phyloP scores from a whole-genome alignment of 2,329 filamentous ascomycete species.

The Aurifilum marmelostoma region DNA sequence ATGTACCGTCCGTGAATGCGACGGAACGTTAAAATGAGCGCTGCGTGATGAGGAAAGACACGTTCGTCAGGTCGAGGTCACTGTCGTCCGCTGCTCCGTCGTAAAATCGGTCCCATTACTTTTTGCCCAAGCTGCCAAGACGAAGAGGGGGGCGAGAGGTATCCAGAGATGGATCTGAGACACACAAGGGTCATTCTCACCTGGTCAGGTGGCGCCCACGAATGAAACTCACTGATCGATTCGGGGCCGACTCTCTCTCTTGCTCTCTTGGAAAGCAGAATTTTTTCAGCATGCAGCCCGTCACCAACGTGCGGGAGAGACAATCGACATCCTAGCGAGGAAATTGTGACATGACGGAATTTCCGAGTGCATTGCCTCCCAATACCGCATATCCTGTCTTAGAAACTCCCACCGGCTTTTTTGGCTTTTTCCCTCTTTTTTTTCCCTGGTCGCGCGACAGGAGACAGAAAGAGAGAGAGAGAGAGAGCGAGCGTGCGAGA shows the following conservation, averaged over 20 bases:
- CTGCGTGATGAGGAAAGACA: background rate
- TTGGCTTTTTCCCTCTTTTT: background rate
- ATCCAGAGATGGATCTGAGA: constrained; percentile 1
- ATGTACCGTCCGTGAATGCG: background rate
- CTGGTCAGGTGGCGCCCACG: background rate
- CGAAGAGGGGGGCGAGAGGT: background rate
- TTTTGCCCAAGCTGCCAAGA: background rate
- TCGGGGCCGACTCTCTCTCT: background rate
- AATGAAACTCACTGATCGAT: background rate
- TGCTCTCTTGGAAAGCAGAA: background rate
- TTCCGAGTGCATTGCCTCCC: background rate
- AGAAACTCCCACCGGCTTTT: constrained; percentile 11
- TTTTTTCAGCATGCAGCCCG: background rate
- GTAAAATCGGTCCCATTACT: background rate
- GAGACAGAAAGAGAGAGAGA: too few species aligned
- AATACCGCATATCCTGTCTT: constrained; percentile 21
- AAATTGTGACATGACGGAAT: constrained; percentile 6
- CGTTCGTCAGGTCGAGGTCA: background rate
- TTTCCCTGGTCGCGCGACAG: background rate
- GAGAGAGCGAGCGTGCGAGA: background rate
- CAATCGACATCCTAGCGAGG: background rate
- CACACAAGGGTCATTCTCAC: constrained; percentile 6
- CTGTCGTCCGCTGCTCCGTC: background rate
- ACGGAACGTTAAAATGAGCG: background rate
- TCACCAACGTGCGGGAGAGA: background rate